Percentiles rank a stretch among this genome's conserved stretches.
Evolutionary conservation across 2,329 filamentous ascomycete genomes (phyloP).

Genomic region (Pezicula carpinea): DNA sequence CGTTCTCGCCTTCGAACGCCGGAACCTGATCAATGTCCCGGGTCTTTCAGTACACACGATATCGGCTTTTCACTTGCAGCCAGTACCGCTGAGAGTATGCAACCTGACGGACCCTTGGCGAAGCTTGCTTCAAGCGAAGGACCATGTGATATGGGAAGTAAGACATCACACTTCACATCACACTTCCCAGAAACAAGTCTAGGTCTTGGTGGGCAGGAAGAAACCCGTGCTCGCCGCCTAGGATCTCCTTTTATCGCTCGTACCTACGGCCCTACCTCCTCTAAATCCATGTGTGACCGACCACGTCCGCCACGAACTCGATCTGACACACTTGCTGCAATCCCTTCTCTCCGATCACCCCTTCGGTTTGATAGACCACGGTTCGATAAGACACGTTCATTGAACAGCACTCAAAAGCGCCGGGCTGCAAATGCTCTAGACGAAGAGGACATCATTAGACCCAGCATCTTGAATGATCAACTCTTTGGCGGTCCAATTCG

Average conservation of each 20-base stretch:
- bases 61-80: constrained; percentile 59
- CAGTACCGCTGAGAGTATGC: constrained; percentile 62
- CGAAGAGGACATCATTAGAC: constrained; percentile 21
- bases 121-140: constrained; percentile 46
- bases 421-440: constrained; percentile 24
- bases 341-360: constrained; percentile 23
- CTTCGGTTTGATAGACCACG: constrained; percentile 21
- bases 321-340: constrained; percentile 8
- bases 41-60: constrained; percentile 54
- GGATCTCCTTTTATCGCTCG: constrained; percentile 42
- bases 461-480: constrained; percentile 26
- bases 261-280: constrained; percentile 60
- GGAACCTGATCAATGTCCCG: constrained; percentile 33
- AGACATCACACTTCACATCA: not conserved
- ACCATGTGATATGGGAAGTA: constrained; percentile 3
- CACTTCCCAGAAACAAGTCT: not conserved
- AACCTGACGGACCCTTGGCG: constrained; percentile 55
- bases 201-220: not conserved
- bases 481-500: constrained; percentile 21
- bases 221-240: constrained; percentile 11
- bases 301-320: constrained; percentile 11
- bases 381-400: constrained; percentile 7
- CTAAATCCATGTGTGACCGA: constrained; percentile 23
- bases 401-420: constrained; percentile 26
- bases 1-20: constrained; percentile 46